These are phyloP conservation scores for Skeletonema grethae DNA, from an alignment of 108 stramenopile species.

Conservation along the genomic window DNA sequence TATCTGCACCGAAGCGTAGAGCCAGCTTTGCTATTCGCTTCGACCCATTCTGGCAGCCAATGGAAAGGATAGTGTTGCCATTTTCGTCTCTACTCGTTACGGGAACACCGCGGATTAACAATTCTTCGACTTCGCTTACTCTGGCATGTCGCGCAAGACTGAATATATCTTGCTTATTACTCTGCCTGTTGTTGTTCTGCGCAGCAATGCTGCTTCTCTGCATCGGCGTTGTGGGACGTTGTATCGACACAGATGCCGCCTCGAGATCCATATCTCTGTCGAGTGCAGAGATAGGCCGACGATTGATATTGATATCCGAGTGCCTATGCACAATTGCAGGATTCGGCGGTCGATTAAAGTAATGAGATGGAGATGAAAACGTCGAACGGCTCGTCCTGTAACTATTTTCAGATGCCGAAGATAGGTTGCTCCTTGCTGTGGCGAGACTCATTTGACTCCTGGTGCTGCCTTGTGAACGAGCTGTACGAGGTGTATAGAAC, in stretches of 20 bases:
- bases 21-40: conserved; percentile 67
- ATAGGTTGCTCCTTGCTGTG: background rate
- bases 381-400: background rate
- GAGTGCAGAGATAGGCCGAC: background rate
- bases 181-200: background rate
- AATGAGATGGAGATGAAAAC: background rate
- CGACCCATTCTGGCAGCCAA: conserved; percentile 75
- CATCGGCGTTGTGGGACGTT: background rate
- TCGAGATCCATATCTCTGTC: background rate
- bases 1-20: conserved; percentile 58
- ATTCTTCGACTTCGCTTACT: conserved; percentile 51
- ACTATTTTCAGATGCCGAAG: background rate
- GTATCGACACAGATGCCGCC: background rate
- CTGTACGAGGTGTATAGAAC: background rate
- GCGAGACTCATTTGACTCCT: background rate
- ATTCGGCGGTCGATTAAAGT: background rate
- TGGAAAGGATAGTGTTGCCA: conserved; percentile 63
- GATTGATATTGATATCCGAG: no score
- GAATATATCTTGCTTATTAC: conserved; percentile 37
- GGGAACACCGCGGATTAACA: conserved; percentile 58
- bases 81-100: conserved; percentile 60
- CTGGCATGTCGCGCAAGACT: conserved; percentile 65
- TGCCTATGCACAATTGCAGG: background rate
- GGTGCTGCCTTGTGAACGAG: background rate
- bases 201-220: background rate